These are phyloP conservation scores for Phlebopus sp. DNA, from an alignment of 1,284 basidiomycete genomes.

Conservation along the genomic window DNA sequence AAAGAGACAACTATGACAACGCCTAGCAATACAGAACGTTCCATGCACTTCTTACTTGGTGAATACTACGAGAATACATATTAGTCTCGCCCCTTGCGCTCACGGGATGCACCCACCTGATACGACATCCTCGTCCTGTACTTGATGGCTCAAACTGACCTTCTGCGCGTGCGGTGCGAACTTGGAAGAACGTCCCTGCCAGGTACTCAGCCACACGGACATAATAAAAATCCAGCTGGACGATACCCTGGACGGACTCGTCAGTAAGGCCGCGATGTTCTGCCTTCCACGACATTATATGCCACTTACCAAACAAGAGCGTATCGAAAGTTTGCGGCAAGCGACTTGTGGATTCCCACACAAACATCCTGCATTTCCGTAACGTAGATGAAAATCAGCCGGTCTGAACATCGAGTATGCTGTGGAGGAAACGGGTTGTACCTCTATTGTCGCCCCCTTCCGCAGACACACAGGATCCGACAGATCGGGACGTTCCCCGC, in stretches of 20 bases:
- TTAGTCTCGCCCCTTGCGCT: too few relatives aligned
- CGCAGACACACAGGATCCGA: conserved; percentile 91
- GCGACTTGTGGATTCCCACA: conserved; percentile 86
- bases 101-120: conserved; percentile 60
- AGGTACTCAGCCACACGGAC: conserved; percentile 8
- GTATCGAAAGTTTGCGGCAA: conserved; percentile 89
- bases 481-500: conserved; percentile 91
- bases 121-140: conserved; percentile 94
- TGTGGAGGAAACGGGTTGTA: conserved; percentile 28
- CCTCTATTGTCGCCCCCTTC: conserved; percentile 92
- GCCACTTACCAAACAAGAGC: conserved; percentile 88
- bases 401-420: not conserved
- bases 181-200: conserved; percentile 84
- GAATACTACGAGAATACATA: conserved; percentile 32
- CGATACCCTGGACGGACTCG: conserved; percentile 7
- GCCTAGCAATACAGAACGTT: conserved; percentile 10
- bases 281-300: conserved; percentile 11
- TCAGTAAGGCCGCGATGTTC: not conserved
- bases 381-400: not conserved
- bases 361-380: conserved; percentile 65
- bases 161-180: conserved; percentile 93
- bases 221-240: conserved; percentile 17
- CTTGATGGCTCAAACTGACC: conserved; percentile 83
- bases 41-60: conserved; percentile 43
- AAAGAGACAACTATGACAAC: too few relatives aligned